phyloP scores from a whole-genome alignment of 768 basidiomycete genomes.

The Lactarius hengduanensis region DNA sequence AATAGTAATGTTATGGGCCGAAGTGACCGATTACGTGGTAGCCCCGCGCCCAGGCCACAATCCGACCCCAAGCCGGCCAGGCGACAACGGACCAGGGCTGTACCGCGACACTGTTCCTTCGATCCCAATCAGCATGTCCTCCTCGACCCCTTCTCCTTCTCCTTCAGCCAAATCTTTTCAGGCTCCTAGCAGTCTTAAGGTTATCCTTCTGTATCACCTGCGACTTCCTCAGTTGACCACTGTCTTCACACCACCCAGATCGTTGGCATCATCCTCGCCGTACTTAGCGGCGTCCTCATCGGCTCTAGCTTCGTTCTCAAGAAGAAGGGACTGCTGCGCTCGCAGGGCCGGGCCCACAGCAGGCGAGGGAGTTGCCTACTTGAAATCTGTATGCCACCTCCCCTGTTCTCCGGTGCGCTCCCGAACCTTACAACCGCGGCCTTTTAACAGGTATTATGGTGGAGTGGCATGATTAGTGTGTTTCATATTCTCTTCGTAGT shows the following conservation, averaged over 20 bases:
- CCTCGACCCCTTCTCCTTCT: constrained; percentile 21
- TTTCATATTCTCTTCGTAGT: constrained; percentile 30
- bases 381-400: constrained; percentile 74
- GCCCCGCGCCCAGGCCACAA: not conserved
- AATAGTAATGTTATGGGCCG: not conserved
- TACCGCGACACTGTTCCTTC: not conserved
- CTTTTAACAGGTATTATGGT: constrained; percentile 74
- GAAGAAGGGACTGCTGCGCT: constrained; percentile 87
- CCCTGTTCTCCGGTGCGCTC: constrained; percentile 6
- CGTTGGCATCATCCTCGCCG: constrained; percentile 74
- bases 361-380: constrained; percentile 89
- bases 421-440: constrained; percentile 10
- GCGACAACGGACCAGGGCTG: not conserved
- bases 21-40: not conserved
- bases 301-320: constrained; percentile 95
- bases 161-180: constrained; percentile 22
- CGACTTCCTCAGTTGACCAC: not conserved
- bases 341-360: constrained; percentile 80
- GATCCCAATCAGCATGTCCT: constrained; percentile 9
- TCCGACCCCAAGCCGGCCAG: not conserved
- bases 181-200: constrained; percentile 26
- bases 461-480: constrained; percentile 87
- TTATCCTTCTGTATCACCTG: not conserved
- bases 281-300: constrained; percentile 82
- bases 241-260: constrained; percentile 41